Conservation (phyloP, 306 rosid species). For the Citrullus colocynthis region DNA sequence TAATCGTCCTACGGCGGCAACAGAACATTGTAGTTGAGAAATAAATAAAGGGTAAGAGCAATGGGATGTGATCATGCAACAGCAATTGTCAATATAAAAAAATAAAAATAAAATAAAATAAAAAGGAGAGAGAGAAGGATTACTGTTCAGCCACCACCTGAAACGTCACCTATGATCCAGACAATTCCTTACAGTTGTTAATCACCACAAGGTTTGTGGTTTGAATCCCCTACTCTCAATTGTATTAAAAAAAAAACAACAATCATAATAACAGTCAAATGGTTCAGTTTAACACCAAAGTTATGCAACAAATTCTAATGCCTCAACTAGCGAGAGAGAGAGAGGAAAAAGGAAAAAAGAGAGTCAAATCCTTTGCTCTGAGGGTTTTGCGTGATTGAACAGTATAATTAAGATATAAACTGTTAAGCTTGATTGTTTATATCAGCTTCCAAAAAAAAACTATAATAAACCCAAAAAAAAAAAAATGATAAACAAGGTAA, state of each 20-base stretch:
- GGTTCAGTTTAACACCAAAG: neutral
- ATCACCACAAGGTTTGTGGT: too few relatives aligned
- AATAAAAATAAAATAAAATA: neutral
- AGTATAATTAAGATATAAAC: neutral
- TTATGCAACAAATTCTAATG: neutral
- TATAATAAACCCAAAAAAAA: neutral
- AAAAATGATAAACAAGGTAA: neutral
- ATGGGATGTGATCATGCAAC: slow-evolving; percentile 4
- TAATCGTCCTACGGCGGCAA: neutral
- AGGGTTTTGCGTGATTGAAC: neutral
- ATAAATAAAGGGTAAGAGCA: neutral
- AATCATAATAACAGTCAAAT: neutral
- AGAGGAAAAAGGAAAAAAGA: neutral
- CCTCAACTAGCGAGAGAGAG: neutral
- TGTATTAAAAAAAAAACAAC: too few relatives aligned
- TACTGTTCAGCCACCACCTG: slow-evolving; percentile 13
- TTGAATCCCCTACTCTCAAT: too few relatives aligned
- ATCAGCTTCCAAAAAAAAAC: neutral
- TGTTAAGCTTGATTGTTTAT: neutral
- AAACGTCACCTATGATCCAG: slow-evolving; percentile 8
- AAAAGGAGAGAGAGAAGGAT: neutral
- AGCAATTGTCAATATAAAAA: slow-evolving; percentile 3
- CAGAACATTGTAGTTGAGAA: neutral
- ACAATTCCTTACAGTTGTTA: neutral
- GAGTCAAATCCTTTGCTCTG: neutral